Base-by-base conservation (phyloP, 148 eudicot genomes). In the Linanthus parryae region DNA sequence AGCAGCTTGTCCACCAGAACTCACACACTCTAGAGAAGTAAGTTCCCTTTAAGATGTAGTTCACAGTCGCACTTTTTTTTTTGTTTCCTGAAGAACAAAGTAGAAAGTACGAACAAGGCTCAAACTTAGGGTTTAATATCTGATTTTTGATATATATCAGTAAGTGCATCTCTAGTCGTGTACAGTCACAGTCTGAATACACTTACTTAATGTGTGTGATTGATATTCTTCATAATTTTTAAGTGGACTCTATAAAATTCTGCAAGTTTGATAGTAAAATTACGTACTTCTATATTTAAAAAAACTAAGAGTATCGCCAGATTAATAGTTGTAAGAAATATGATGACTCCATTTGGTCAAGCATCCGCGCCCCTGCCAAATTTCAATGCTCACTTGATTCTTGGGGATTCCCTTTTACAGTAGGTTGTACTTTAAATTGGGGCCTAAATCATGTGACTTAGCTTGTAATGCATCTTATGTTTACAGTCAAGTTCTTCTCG, bases 401-500 rank as follows among this genome's bases (percentile, higher is more conserved):
- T n/a, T n/a, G n/a, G 10, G 22, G 10, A 5, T 18, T 3, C 5
- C 12, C 1, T 21, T 36, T 2, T 19, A 54, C 28, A 16, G 45
- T 20, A 26, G 12, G 24, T 38, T 24, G 21, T 11, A 21, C 46
- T 54, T 14, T 24, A 52, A 31, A 17, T 8, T 15, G 19, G 34
- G 55, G 17, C 11, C 17, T n/a, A 18, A 33, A 7, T 50, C 7
- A 1, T 33, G 24, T 49, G 52, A 48, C 19, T 37, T 44, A 44
- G n/a, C 2, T 23, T 2, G 17, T 19, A 11, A 0, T 17, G 17
- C 28, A n/a, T 40, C 42, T 45, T 23, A 17, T 31, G 25, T 44
- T 3, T 31, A n/a, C 61, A 57, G 61, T 10, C 51, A 44, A 44
- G 61, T 57, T 57, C 22, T 22, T 44, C 51, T 23, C 25, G 39